phyloP scores from a whole-genome alignment of 352 stramenopile species.

The Globisporangium sylvaticum region DNA sequence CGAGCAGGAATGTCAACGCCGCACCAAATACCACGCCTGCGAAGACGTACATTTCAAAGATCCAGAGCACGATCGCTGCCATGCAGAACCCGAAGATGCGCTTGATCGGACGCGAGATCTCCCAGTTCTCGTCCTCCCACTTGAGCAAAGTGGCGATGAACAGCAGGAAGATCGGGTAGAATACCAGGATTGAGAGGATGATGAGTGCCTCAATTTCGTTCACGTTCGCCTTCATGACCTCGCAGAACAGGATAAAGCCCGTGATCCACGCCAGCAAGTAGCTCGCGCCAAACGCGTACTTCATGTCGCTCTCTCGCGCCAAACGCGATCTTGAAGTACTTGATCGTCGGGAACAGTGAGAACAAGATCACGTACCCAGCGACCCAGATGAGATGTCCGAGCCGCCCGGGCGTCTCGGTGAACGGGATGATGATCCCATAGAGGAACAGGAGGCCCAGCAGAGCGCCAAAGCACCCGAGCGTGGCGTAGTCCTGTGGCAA shows the following conservation, averaged over 20 bases:
- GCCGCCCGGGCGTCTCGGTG: constrained; percentile 60
- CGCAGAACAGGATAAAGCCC: constrained; percentile 70
- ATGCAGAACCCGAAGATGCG: constrained; percentile 33
- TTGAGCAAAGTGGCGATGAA: constrained; percentile 68
- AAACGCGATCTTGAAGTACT: constrained; percentile 76
- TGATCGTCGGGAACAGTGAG: constrained; percentile 63
- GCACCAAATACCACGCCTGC: constrained; percentile 46
- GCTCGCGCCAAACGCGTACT: constrained; percentile 39
- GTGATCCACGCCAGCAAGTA: constrained; percentile 65
- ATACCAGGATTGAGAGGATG: constrained; percentile 68
- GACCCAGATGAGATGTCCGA: constrained; percentile 75
- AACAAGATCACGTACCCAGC: constrained; percentile 60
- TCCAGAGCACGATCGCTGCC: constrained; percentile 46
- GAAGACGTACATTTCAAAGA: constrained; percentile 81
- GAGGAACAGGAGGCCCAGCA: constrained; percentile 56
- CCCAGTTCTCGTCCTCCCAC: constrained; percentile 76
- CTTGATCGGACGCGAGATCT: constrained; percentile 42
- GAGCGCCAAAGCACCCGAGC: constrained; percentile 47
- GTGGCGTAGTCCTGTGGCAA: constrained; percentile 75
- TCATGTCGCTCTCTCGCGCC: constrained; percentile 58
- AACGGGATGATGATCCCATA: constrained; percentile 64
- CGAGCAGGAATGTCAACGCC: constrained; percentile 51
- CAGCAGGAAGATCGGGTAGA: constrained; percentile 80
- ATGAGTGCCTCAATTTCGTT: constrained; percentile 72
- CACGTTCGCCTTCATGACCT: constrained; percentile 47